Conservation (phyloP, 108 stramenopile genomes). For the Schizochytrium sp. region DNA sequence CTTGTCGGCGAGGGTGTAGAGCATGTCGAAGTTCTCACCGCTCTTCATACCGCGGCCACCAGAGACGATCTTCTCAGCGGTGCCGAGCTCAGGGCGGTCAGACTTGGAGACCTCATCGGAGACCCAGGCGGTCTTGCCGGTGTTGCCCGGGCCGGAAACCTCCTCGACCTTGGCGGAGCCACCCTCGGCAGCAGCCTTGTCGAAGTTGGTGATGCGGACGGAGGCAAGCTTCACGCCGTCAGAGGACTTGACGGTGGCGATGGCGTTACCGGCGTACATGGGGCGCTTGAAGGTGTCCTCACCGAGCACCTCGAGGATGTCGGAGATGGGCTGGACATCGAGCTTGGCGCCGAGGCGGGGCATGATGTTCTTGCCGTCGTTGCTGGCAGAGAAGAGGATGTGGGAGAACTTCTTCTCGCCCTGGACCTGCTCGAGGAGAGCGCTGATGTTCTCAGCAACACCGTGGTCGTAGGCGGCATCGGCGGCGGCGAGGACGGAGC, state of each 20-base stretch:
- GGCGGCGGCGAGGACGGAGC: slow-evolving; percentile 58
- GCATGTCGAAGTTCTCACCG: slow-evolving; percentile 93
- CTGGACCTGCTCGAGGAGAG: slow-evolving; percentile 73
- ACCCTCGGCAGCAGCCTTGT: slow-evolving; percentile 86
- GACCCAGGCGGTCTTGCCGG: slow-evolving; percentile 69
- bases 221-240: slow-evolving; percentile 86
- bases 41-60: slow-evolving; percentile 97
- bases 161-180: slow-evolving; percentile 78
- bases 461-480: slow-evolving; percentile 48
- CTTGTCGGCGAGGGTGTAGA: slow-evolving; percentile 95
- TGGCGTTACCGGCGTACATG: slow-evolving; percentile 99
- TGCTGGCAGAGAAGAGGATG: slow-evolving; percentile 84
- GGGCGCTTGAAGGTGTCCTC: slow-evolving; percentile 92
- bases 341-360: slow-evolving; percentile 93
- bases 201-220: slow-evolving; percentile 94
- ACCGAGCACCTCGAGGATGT: slow-evolving; percentile 87
- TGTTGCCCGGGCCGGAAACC: slow-evolving; percentile 71
- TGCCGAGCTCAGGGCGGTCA: slow-evolving; percentile 92
- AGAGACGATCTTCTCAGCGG: slow-evolving; percentile 90
- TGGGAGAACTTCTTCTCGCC: slow-evolving; percentile 76
- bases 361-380: slow-evolving; percentile 90
- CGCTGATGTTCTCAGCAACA: slow-evolving; percentile 64
- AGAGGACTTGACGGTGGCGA: slow-evolving; percentile 89
- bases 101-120: slow-evolving; percentile 80
- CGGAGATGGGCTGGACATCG: slow-evolving; percentile 88